phyloP scores from a whole-genome alignment of 495 filamentous ascomycete species.

The Neurospora sp. region DNA sequence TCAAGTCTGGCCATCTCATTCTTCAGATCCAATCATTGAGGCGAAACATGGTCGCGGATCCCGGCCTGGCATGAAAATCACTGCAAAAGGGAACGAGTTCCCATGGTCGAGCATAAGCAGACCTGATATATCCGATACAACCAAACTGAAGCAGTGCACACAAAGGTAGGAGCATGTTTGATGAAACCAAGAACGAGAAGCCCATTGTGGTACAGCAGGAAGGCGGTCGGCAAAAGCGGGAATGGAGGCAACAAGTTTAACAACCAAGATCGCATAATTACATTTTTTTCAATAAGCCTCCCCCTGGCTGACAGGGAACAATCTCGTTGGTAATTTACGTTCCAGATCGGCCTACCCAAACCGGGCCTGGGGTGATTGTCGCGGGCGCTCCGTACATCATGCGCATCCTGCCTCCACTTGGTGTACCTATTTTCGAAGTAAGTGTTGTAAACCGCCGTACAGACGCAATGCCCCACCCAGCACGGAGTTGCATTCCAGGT shows the following conservation, averaged over 20 bases:
- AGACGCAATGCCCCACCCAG: background rate
- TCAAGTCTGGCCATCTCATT: background rate
- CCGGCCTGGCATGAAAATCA: background rate
- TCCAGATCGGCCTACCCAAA: conserved; percentile 7
- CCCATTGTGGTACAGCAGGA: background rate
- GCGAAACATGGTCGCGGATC: background rate
- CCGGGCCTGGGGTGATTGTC: conserved; percentile 3
- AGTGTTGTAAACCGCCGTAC: conserved; percentile 3
- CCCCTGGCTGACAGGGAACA: background rate
- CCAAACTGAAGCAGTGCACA: background rate
- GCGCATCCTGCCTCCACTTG: conserved; percentile 9
- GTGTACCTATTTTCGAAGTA: background rate
- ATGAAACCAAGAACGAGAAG: background rate
- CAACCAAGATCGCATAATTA: background rate
- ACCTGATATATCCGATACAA: background rate
- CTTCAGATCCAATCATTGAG: background rate
- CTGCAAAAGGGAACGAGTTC: background rate
- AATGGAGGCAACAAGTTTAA: background rate
- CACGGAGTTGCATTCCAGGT: background rate
- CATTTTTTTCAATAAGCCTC: background rate
- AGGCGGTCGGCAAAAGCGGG: background rate
- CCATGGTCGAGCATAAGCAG: background rate
- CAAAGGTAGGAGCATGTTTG: background rate
- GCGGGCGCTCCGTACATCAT: conserved; percentile 17
- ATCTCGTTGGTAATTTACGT: conserved; percentile 8